Evolutionary conservation across 1,284 basidiomycete genomes (phyloP).

Genomic region (Malassezia brasiliensis): DNA sequence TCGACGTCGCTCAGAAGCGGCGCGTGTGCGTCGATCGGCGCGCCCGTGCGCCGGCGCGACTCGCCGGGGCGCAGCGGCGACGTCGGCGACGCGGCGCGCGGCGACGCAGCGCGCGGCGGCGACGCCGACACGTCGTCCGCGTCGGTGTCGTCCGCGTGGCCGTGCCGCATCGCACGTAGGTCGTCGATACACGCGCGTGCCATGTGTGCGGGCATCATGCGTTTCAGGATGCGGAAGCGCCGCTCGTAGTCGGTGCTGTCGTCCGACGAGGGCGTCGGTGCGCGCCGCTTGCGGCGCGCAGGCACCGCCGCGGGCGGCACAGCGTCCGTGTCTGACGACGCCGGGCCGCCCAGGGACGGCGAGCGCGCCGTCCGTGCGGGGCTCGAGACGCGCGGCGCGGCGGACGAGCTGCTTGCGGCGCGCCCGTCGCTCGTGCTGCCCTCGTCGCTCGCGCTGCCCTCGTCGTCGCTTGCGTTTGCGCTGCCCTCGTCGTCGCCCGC

Average conservation of each 20-base stretch:
- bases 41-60: conserved; percentile 23
- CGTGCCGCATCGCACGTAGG: conserved; percentile 39
- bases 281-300: too few relatives aligned
- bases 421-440: too few relatives aligned
- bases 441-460: background rate
- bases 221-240: conserved; percentile 36
- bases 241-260: conserved; percentile 41
- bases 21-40: conserved; percentile 16
- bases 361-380: background rate
- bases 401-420: too few relatives aligned
- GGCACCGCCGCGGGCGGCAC: too few relatives aligned
- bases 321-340: background rate
- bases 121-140: background rate
- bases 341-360: background rate
- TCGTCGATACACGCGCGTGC: conserved; percentile 42
- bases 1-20: conserved; percentile 24
- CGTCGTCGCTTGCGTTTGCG: background rate
- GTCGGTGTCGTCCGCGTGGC: conserved; percentile 27
- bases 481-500: background rate
- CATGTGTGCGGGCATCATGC: conserved; percentile 43
- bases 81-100: background rate
- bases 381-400: too few relatives aligned
- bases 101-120: background rate
- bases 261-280: background rate
- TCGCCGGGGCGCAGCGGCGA: conserved; percentile 27